These are phyloP conservation scores for Ilex paraguariensis DNA, from an alignment of 305 asterid species.

Conservation along the genomic window DNA sequence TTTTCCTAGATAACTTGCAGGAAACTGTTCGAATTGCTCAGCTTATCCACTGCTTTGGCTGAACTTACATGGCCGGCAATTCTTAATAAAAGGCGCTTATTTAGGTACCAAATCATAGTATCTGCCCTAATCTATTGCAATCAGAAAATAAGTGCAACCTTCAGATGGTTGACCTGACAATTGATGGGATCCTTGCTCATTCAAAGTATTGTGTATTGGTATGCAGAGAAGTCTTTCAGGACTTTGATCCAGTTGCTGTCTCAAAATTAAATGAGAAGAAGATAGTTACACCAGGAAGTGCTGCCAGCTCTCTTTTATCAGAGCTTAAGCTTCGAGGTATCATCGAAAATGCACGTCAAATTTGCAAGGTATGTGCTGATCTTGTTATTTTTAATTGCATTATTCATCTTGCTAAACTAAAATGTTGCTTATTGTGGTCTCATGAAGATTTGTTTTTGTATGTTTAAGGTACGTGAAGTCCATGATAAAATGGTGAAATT, in stretches of 20 bases:
- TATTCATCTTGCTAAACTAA: no score
- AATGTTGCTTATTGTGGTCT: no score
- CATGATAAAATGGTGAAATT: no score
- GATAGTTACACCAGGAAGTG: slow-evolving; percentile 57
- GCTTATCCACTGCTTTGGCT: slow-evolving; percentile 83
- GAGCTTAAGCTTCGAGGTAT: slow-evolving; percentile 72
- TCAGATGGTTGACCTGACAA: slow-evolving; percentile 6
- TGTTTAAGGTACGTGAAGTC: no score
- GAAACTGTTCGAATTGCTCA: slow-evolving; percentile 75
- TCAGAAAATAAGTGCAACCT: slow-evolving; percentile 15
- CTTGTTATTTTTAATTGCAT: no score
- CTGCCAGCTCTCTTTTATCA: slow-evolving; percentile 75
- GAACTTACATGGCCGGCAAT: slow-evolving; percentile 77
- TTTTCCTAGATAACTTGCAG: slow-evolving; percentile 30
- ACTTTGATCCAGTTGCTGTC: slow-evolving; percentile 71
- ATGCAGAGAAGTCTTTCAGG: slow-evolving; percentile 75
- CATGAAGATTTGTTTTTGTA: no score
- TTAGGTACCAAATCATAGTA: slow-evolving; percentile 45
- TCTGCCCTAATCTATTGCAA: slow-evolving; percentile 12
- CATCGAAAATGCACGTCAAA: slow-evolving; percentile 82
- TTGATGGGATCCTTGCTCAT: slow-evolving; percentile 22
- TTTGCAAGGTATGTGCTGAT: slow-evolving; percentile 47
- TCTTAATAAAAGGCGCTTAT: slow-evolving; percentile 59
- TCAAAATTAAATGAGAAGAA: slow-evolving; percentile 85
- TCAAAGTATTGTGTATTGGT: slow-evolving; percentile 28